phyloP scores from a whole-genome alignment of 371 early-diverging fungal species.

The Entomophthora muscae region DNA sequence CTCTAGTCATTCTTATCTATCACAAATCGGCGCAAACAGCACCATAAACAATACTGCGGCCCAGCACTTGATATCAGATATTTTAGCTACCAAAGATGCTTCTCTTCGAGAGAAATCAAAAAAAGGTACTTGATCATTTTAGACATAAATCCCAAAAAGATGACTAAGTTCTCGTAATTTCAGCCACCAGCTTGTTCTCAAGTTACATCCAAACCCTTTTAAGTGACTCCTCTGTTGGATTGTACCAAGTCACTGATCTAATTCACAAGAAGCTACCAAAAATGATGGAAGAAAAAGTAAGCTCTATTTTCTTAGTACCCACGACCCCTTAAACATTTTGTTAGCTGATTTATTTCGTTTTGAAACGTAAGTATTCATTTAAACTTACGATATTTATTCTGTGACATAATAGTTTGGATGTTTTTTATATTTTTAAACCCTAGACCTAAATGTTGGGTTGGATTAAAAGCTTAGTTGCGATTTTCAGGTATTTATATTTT shows the following conservation, averaged over 20 bases:
- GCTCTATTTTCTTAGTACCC: not conserved
- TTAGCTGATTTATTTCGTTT: not conserved
- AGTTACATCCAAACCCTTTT: not conserved
- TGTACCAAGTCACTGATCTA: not conserved
- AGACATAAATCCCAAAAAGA: not conserved
- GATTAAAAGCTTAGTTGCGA: not conserved
- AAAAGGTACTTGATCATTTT: not conserved
- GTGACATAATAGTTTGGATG: not conserved
- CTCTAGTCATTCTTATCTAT: not conserved
- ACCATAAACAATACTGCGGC: slow-evolving; percentile 2
- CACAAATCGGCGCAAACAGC: not conserved
- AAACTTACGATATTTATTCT: not conserved
- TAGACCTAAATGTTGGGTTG: not conserved
- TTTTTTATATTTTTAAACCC: not conserved
- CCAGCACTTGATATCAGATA: slow-evolving; percentile 3
- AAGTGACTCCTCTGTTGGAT: not conserved
- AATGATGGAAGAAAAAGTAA: not conserved
- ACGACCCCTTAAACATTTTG: not conserved
- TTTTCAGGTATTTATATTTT: not conserved
- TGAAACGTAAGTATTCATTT: not conserved
- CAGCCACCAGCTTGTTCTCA: not conserved
- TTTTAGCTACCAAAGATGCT: not conserved
- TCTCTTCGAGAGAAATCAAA: not conserved
- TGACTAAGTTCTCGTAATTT: not conserved
- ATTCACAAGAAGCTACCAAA: slow-evolving; percentile 4